Evolutionary conservation across 768 basidiomycete genomes (phyloP).

Genomic region (Pleurotus salmoneostramineus): DNA sequence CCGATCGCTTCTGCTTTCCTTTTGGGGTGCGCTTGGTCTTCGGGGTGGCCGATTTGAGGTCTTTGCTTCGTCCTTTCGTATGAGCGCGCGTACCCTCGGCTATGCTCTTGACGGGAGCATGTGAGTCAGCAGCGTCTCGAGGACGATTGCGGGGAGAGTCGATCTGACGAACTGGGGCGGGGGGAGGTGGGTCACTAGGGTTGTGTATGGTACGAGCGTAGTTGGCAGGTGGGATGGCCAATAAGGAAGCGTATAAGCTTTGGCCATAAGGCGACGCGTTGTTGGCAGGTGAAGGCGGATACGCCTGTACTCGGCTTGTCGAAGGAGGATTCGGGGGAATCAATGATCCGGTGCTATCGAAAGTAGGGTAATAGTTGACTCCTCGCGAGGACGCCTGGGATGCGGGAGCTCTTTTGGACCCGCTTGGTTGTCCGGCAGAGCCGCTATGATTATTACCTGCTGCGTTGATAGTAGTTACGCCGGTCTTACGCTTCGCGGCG

Average conservation of each 20-base stretch:
- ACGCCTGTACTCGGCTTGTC: slow-evolving; percentile 25
- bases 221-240: slow-evolving; percentile 73
- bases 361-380: slow-evolving; percentile 31
- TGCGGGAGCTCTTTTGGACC: slow-evolving; percentile 35
- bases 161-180: slow-evolving; percentile 44
- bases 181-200: slow-evolving; percentile 61
- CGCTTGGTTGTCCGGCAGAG: slow-evolving; percentile 44
- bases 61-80: slow-evolving; percentile 30
- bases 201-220: slow-evolving; percentile 80
- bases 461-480: slow-evolving; percentile 19
- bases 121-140: slow-evolving; percentile 25
- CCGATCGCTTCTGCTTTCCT: slow-evolving; percentile 42
- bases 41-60: slow-evolving; percentile 25
- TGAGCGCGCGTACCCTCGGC: slow-evolving; percentile 44
- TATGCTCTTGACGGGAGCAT: slow-evolving; percentile 31
- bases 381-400: slow-evolving; percentile 37
- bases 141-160: slow-evolving; percentile 34
- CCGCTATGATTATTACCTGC: slow-evolving; percentile 46
- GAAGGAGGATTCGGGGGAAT: slow-evolving; percentile 18
- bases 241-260: slow-evolving; percentile 70
- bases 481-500: slow-evolving; percentile 55
- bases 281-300: slow-evolving; percentile 25
- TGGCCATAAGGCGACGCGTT: slow-evolving; percentile 31
- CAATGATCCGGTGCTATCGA: slow-evolving; percentile 17
- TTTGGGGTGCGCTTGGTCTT: slow-evolving; percentile 40